phyloP scores from a whole-genome alignment of 1,139 yeast genomes.

The Hyphopichia khmerensis region DNA sequence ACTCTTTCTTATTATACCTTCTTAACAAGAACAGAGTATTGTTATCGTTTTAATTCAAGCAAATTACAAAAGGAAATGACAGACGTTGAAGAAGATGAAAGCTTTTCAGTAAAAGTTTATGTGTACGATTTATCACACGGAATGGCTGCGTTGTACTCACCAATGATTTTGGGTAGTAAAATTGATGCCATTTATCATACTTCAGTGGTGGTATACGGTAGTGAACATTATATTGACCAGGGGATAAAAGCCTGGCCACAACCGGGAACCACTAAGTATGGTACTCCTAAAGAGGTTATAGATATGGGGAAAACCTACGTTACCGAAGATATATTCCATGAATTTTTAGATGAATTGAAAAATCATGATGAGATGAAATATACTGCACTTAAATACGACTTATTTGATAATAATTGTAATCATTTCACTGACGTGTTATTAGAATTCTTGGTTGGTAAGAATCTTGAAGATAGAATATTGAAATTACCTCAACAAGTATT shows the following conservation, averaged over 20 bases:
- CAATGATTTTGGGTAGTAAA: constrained; percentile 42
- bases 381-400: constrained; percentile 50
- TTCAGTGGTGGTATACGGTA: constrained; percentile 53
- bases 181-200: constrained; percentile 72
- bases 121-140: constrained; percentile 64
- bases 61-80: too few species aligned
- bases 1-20: too few species aligned
- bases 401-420: constrained; percentile 68
- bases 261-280: constrained; percentile 62
- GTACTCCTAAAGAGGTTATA: constrained; percentile 52
- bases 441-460: constrained; percentile 58
- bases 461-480: constrained; percentile 48
- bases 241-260: constrained; percentile 47
- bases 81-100: constrained; percentile 13
- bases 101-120: constrained; percentile 48
- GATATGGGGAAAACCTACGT: constrained; percentile 56
- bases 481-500: constrained; percentile 58
- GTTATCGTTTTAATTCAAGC: too few species aligned
- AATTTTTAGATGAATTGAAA: constrained; percentile 50
- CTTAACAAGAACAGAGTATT: too few species aligned
- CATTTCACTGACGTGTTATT: constrained; percentile 60
- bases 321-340: constrained; percentile 51
- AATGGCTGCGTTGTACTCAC: constrained; percentile 42
- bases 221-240: constrained; percentile 59
- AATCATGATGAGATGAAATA: constrained; percentile 40